Conservation (phyloP, 106 monocot species). For the Allium sativum region DNA sequence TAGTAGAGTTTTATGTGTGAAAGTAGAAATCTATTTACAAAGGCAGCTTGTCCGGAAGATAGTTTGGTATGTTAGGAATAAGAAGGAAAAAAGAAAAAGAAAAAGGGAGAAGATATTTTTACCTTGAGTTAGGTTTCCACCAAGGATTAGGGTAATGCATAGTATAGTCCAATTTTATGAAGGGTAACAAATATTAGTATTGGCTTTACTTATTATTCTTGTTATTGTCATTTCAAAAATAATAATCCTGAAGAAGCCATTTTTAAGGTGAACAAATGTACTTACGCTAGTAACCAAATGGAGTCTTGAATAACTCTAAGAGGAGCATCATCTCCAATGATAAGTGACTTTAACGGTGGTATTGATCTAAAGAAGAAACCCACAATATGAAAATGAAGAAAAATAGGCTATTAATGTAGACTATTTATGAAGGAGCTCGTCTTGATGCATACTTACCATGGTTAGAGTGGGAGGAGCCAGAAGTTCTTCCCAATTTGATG, state of each 20-base stretch:
- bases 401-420: background rate
- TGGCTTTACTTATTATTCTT: too few relatives aligned
- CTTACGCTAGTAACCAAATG: conserved; percentile 43
- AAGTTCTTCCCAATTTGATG: conserved; percentile 34
- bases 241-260: background rate
- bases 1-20: too few relatives aligned
- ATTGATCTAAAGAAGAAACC: conserved; percentile 45
- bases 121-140: conserved; percentile 63
- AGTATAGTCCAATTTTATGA: conserved; percentile 43
- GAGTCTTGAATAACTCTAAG: conserved; percentile 49
- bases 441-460: conserved; percentile 22
- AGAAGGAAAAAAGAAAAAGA: too few relatives aligned
- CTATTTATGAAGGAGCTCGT: background rate
- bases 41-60: too few relatives aligned
- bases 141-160: conserved; percentile 51
- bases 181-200: background rate
- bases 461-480: conserved; percentile 56
- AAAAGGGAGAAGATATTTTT: background rate
- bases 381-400: conserved; percentile 27
- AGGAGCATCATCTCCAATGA: conserved; percentile 42
- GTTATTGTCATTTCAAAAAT: too few relatives aligned
- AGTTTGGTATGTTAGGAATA: too few relatives aligned
- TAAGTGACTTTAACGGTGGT: conserved; percentile 47
- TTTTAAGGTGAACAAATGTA: background rate
- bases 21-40: too few relatives aligned